These are phyloP conservation scores for Boletus reticulatus DNA, from an alignment of 768 basidiomycete species.

Conservation along the genomic window DNA sequence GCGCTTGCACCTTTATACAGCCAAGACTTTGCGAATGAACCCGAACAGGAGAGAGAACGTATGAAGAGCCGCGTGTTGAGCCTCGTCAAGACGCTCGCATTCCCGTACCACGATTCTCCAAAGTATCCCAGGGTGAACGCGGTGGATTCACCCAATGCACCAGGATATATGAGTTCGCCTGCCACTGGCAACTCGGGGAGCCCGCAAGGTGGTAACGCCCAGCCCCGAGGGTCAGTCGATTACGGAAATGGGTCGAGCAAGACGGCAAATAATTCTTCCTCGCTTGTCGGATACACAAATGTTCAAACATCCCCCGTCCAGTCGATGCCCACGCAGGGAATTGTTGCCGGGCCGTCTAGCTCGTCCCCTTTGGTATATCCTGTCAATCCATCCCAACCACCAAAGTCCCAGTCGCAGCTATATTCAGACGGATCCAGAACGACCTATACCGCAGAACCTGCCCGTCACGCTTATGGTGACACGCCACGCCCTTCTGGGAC, in stretches of 20 bases:
- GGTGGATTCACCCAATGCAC: slow-evolving; percentile 47
- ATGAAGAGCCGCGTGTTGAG: slow-evolving; percentile 60
- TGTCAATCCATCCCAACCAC: slow-evolving; percentile 16
- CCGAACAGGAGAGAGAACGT: slow-evolving; percentile 52
- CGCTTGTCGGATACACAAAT: slow-evolving; percentile 25
- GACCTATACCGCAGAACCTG: slow-evolving; percentile 17
- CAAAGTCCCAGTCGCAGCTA: slow-evolving; percentile 24
- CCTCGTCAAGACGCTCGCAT: slow-evolving; percentile 71
- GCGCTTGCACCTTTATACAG: slow-evolving; percentile 75
- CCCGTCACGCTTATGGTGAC: slow-evolving; percentile 25
- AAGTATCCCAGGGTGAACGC: slow-evolving; percentile 45
- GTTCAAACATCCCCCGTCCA: slow-evolving; percentile 23
- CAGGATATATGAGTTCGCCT: slow-evolving; percentile 50
- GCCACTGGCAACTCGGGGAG: slow-evolving; percentile 59
- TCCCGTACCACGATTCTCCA: slow-evolving; percentile 76
- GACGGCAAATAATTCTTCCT: slow-evolving; percentile 20
- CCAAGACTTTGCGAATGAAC: slow-evolving; percentile 53
- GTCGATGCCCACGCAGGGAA: slow-evolving; percentile 18
- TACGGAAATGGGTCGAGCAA: slow-evolving; percentile 22
- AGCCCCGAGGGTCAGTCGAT: slow-evolving; percentile 26
- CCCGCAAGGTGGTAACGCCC: slow-evolving; percentile 36
- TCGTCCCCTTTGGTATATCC: slow-evolving; percentile 27
- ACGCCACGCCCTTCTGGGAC: slow-evolving; percentile 15
- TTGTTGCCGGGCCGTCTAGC: slow-evolving; percentile 18
- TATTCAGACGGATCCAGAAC: slow-evolving; percentile 25